phyloP scores from a whole-genome alignment of 2,329 filamentous ascomycete genomes.

The Metarhizium guizhouense region DNA sequence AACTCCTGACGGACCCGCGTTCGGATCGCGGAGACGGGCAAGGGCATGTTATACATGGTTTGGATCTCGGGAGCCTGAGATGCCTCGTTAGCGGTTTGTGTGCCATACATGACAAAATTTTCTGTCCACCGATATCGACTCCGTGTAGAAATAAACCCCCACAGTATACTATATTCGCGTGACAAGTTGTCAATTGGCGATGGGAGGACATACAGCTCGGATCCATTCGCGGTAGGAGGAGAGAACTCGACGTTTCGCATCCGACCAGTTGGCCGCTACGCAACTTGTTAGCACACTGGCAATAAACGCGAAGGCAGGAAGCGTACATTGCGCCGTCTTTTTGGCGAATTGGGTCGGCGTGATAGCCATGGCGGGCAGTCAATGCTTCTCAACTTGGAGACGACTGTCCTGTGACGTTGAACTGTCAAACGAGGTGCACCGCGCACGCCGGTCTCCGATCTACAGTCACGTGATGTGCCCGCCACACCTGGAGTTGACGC shows the following conservation, averaged over 20 bases:
- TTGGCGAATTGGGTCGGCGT: constrained; percentile 87
- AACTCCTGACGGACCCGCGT: constrained; percentile 96
- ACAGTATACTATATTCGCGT: not conserved
- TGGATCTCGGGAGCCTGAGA: constrained; percentile 88
- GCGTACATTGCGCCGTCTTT: constrained; percentile 68
- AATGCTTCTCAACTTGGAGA: constrained; percentile 23
- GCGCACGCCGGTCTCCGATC: constrained; percentile 2
- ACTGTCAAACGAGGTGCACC: constrained; percentile 7
- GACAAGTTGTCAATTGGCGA: not conserved
- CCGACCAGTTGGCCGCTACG: constrained; percentile 76
- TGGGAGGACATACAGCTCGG: constrained; percentile 65
- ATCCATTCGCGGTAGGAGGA: constrained; percentile 93
- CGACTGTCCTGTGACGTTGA: constrained; percentile 19
- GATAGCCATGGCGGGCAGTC: constrained; percentile 63
- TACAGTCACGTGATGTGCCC: constrained; percentile 18
- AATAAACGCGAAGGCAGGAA: constrained; percentile 1
- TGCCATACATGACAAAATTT: not conserved
- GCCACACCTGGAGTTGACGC: constrained; percentile 12
- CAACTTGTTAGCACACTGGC: constrained; percentile 24
- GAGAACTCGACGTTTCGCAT: constrained; percentile 81
- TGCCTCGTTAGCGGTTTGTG: constrained; percentile 6
- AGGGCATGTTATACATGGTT: constrained; percentile 88
- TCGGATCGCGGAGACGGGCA: constrained; percentile 78
- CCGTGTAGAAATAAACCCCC: not conserved
- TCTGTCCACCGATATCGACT: not conserved